Conservation (phyloP, 305 asterid genomes). For the Fraxinus paxiana region DNA sequence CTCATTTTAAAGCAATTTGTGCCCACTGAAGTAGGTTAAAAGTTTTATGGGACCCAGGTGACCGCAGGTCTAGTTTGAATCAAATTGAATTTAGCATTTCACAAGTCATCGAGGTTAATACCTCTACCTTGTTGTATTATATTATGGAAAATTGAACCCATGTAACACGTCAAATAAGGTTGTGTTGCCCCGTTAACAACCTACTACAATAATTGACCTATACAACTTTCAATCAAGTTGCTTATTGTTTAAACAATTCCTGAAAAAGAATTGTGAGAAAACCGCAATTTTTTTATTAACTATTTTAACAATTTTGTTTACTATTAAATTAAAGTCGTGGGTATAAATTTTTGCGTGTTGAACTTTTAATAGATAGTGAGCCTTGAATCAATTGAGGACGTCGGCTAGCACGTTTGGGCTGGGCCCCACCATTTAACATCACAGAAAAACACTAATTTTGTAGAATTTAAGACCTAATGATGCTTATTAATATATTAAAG, state of each 20-base stretch:
- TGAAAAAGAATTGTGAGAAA: neutral
- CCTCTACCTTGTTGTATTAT: neutral
- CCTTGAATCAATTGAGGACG: conserved; percentile 30
- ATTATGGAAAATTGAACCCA: neutral
- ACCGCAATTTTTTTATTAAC: neutral
- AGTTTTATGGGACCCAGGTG: neutral
- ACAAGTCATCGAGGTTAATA: neutral
- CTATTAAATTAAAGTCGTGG: conserved; percentile 13
- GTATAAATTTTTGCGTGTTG: neutral
- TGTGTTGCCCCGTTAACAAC: neutral
- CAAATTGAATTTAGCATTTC: neutral
- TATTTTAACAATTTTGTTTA: neutral
- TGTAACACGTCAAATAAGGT: neutral
- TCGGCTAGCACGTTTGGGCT: conserved; percentile 18
- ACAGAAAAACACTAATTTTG: neutral
- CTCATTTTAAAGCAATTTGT: too few species aligned
- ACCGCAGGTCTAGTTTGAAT: neutral
- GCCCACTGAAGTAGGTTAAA: too few species aligned
- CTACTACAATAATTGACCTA: neutral
- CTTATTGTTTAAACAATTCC: neutral
- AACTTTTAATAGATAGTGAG: conserved; percentile 26
- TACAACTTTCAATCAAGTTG: neutral
- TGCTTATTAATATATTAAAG: neutral
- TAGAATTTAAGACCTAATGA: neutral
- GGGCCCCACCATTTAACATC: conserved; percentile 29